Conservation (phyloP, 1,284 basidiomycete species). For the Pyrrhoderma noxium region DNA sequence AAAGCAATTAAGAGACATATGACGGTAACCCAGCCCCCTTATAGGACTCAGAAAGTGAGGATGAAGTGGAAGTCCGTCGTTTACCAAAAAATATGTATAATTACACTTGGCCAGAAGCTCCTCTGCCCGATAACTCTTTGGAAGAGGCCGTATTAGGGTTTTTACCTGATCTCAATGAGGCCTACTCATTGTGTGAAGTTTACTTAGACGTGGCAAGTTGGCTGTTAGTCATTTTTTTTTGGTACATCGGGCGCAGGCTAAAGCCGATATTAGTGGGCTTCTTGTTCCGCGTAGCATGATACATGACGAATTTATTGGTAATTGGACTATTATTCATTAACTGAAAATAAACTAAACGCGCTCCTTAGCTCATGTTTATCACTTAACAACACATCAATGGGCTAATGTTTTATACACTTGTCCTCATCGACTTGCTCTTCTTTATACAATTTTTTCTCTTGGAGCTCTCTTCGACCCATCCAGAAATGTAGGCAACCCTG, state of each 20-base stretch:
- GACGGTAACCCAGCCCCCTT: background rate
- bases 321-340: background rate
- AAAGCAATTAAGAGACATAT: background rate
- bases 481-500: slow-evolving; percentile 35
- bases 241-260: background rate
- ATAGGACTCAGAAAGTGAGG: slow-evolving; percentile 16
- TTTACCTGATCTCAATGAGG: slow-evolving; percentile 46
- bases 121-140: slow-evolving; percentile 27
- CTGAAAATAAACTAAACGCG: slow-evolving; percentile 26
- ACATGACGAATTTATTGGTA: slow-evolving; percentile 16
- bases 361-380: slow-evolving; percentile 26
- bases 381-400: slow-evolving; percentile 16
- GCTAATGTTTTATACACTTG: slow-evolving; percentile 11
- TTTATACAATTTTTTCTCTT: slow-evolving; percentile 49
- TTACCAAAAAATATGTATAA: slow-evolving; percentile 13
- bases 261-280: slow-evolving; percentile 7
- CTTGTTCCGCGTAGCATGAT: slow-evolving; percentile 11
- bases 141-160: slow-evolving; percentile 33
- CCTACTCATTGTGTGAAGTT: slow-evolving; percentile 44
- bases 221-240: slow-evolving; percentile 32
- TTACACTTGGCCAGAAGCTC: slow-evolving; percentile 16
- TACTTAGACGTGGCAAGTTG: slow-evolving; percentile 48
- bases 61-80: slow-evolving; percentile 8
- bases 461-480: slow-evolving; percentile 43
- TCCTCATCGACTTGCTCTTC: slow-evolving; percentile 42